Evolutionary conservation across 1,284 basidiomycete genomes (phyloP).

Genomic region (Ganoderma leucocontextum): DNA sequence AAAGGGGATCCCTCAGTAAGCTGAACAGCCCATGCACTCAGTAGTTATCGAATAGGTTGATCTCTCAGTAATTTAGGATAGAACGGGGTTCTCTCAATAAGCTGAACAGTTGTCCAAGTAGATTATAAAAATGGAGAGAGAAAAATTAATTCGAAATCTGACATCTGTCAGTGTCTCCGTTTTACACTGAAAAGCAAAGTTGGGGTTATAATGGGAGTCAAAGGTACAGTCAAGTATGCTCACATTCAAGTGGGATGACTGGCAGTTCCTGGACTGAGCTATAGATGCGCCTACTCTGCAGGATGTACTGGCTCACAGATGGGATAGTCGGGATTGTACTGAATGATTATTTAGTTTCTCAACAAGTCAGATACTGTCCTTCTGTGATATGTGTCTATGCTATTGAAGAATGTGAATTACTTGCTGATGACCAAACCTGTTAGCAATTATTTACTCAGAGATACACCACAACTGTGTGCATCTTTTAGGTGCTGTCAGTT

Average conservation of each 20-base stretch:
- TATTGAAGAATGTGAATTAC: conserved; percentile 48
- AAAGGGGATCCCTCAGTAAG: too few relatives aligned
- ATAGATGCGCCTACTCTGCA: conserved; percentile 36
- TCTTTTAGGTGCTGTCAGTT: conserved; percentile 38
- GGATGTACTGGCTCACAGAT: conserved; percentile 35
- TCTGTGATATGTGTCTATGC: conserved; percentile 32
- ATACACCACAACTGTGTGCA: conserved; percentile 35
- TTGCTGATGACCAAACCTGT: conserved; percentile 51
- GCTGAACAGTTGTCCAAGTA: too few relatives aligned
- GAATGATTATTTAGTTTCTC: conserved; percentile 15
- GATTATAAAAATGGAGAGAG: background rate
- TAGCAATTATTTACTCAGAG: conserved; percentile 47
- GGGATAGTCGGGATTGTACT: conserved; percentile 20
- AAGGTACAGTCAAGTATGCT: conserved; percentile 21
- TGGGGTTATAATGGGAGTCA: conserved; percentile 6
- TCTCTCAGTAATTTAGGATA: too few relatives aligned
- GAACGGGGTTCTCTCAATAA: too few relatives aligned
- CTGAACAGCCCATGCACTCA: too few relatives aligned
- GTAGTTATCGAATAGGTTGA: too few relatives aligned
- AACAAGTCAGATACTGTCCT: conserved; percentile 26
- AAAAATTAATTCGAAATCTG: background rate
- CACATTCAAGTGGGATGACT: conserved; percentile 24
- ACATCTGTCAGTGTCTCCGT: background rate
- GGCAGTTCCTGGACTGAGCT: conserved; percentile 34
- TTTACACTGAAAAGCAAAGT: conserved; percentile 7